Evolutionary conservation across 2,329 filamentous ascomycete genomes (phyloP), one percentile per base, ranked within the genome.

Genomic region (Hypomyces perniciosus): DNA sequence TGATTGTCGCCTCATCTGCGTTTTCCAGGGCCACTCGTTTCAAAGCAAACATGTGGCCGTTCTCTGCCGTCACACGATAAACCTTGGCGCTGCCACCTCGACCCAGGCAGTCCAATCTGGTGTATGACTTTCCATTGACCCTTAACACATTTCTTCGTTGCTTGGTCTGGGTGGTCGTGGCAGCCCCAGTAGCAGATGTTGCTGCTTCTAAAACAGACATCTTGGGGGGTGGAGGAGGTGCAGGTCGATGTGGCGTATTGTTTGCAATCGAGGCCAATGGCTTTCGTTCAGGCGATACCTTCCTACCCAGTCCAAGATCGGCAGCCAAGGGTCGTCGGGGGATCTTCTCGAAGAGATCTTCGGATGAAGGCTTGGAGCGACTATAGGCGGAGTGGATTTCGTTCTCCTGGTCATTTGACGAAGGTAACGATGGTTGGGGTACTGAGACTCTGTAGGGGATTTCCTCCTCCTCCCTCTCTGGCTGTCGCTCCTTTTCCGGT

Each of bases 171-270:
- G 82, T 79, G 3, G 89, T 84, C 0, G 87, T 85, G 4, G 87
- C 83, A 28, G 90, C 88, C 10, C 91, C 91, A 4, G 87, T 90
- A 8, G 84, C 85, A 2, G 86, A 83, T 1, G 92, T 96, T 2
- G 90, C 92, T 3, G 91, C 86, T 58, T 97, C 90, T n/a, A 96
- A 73, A 6, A 96, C 86, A 1, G 88, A 93, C 92, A 97, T 97
- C 68, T 96, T 97, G 1, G 93, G 92, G 6, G 90, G 90, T 3
- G 92, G 92, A 0, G 83, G 85, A 0, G 85, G 86, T 1, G 89
- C 89, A 26, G 86, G 79, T 58, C 90, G 78, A 61, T 83, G 86
- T 8, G 90, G 90, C 4, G 90, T 96, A 58, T 84, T 85, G 50
- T 77, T 75, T 57, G 70, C 79, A 37, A 83, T 72, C 1, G 72